These are phyloP conservation scores for Aspergillus piperis DNA, from an alignment of 2,329 filamentous ascomycete species.

Conservation along the genomic window DNA sequence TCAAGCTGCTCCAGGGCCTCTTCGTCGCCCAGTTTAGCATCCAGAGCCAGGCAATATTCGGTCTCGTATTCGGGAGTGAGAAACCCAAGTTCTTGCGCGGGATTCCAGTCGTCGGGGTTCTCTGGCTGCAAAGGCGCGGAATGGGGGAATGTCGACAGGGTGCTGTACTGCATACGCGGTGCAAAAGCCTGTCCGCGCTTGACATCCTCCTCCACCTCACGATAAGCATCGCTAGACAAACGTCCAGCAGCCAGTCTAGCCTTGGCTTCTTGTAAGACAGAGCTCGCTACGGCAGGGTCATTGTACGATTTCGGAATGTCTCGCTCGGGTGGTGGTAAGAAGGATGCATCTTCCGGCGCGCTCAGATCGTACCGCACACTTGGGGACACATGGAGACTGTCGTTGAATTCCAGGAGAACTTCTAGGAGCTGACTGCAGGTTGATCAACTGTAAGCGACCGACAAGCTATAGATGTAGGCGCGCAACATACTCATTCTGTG, in stretches of 20 bases:
- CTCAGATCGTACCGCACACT: conserved; percentile 74
- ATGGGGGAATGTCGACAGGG: conserved; percentile 37
- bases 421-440: conserved; percentile 78
- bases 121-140: conserved; percentile 21
- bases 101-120: conserved; percentile 20
- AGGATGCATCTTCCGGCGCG: conserved; percentile 45
- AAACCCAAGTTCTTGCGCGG: conserved; percentile 44
- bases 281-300: conserved; percentile 35
- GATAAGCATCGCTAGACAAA: conserved; percentile 39
- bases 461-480: background rate
- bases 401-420: conserved; percentile 85
- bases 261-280: conserved; percentile 43
- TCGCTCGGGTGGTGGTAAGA: conserved; percentile 50
- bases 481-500: conserved; percentile 81
- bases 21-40: conserved; percentile 42
- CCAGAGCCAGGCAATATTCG: conserved; percentile 44
- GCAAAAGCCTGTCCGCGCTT: conserved; percentile 43
- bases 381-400: conserved; percentile 73
- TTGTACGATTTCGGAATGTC: conserved; percentile 35
- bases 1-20: conserved; percentile 57
- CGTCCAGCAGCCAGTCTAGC: conserved; percentile 38
- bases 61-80: conserved; percentile 47
- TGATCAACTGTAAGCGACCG: conserved; percentile 7
- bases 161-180: conserved; percentile 36
- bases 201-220: conserved; percentile 41